Conservation (phyloP, 2,329 filamentous ascomycete genomes). For the Alternaria sp. region DNA sequence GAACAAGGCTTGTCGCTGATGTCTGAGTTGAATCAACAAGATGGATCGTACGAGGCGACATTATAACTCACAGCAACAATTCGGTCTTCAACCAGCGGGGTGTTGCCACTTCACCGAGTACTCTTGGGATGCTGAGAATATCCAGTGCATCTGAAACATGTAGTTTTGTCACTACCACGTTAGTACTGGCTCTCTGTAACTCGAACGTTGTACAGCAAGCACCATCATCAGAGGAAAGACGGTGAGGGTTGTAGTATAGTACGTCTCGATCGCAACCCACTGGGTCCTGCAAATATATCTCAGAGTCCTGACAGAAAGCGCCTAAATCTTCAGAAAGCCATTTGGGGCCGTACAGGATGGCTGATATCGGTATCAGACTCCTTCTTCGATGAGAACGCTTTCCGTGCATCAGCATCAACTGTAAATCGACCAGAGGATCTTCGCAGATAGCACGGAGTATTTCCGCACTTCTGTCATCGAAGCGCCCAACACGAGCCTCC, state of each 20-base stretch:
- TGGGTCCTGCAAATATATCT: conserved; percentile 18
- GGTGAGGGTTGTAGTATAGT: conserved; percentile 24
- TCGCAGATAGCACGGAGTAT: neutral
- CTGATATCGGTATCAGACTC: neutral
- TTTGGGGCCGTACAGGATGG: conserved; percentile 2
- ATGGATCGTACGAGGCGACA: neutral
- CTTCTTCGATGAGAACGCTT: neutral
- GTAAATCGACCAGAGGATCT: neutral
- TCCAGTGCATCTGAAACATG: neutral
- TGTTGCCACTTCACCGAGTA: neutral
- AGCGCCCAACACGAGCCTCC: neutral
- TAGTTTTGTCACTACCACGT: neutral
- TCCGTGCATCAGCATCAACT: neutral
- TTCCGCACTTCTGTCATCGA: neutral
- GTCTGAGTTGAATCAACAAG: neutral
- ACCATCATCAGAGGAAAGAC: neutral
- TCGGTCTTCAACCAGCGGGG: neutral
- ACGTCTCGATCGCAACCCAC: conserved; percentile 22
- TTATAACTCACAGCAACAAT: neutral
- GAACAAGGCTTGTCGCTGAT: neutral
- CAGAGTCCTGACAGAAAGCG: neutral
- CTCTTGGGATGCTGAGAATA: neutral
- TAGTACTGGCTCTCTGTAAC: neutral
- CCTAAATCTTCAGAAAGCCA: neutral
- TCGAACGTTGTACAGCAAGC: neutral